Conservation (phyloP, 1,284 basidiomycete genomes). For the Tilletiaria anomala region DNA sequence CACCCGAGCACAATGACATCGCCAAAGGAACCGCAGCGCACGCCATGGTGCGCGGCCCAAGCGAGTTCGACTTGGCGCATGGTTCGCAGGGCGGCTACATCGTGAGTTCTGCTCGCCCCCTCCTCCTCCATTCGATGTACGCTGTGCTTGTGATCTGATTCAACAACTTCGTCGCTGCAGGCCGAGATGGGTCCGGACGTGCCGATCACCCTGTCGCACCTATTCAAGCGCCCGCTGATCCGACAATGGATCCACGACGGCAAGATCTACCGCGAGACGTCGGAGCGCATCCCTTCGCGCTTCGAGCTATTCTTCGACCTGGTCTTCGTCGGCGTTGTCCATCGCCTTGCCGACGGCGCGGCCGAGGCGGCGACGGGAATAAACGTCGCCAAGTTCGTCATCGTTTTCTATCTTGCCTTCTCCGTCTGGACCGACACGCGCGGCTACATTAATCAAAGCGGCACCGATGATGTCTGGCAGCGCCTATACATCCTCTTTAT, state of each 20-base stretch:
- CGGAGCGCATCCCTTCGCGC: slow-evolving; percentile 27
- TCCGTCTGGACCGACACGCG: slow-evolving; percentile 1
- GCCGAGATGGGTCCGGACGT: slow-evolving; percentile 3
- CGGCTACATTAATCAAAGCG: slow-evolving; percentile 28
- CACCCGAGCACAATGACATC: too few species aligned
- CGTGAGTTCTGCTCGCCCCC: too few species aligned
- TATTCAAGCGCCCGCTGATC: slow-evolving; percentile 34
- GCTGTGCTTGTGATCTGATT: too few species aligned
- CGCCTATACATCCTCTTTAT: slow-evolving; percentile 24
- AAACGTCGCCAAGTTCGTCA: slow-evolving; percentile 33
- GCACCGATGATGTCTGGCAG: slow-evolving; percentile 36
- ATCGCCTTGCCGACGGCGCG: slow-evolving; percentile 24
- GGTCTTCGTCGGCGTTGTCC: slow-evolving; percentile 20
- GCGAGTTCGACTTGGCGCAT: too few species aligned
- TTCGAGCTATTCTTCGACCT: slow-evolving; percentile 40
- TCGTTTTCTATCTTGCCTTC: slow-evolving; percentile 18
- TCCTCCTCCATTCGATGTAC: too few species aligned
- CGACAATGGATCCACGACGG: slow-evolving; percentile 36
- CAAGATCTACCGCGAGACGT: slow-evolving; percentile 30
- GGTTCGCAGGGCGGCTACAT: too few species aligned
- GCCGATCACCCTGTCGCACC: slow-evolving; percentile 24
- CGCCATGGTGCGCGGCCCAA: too few species aligned
- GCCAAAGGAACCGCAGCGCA: too few species aligned
- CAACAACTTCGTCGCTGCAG: too few species aligned
- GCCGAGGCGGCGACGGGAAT: slow-evolving; percentile 9